Percentiles rank a stretch among this genome's conserved stretches.
These are phyloP conservation scores for Metschnikowia borealis DNA, from an alignment of 805 yeast genomes.

Conservation along the genomic window DNA sequence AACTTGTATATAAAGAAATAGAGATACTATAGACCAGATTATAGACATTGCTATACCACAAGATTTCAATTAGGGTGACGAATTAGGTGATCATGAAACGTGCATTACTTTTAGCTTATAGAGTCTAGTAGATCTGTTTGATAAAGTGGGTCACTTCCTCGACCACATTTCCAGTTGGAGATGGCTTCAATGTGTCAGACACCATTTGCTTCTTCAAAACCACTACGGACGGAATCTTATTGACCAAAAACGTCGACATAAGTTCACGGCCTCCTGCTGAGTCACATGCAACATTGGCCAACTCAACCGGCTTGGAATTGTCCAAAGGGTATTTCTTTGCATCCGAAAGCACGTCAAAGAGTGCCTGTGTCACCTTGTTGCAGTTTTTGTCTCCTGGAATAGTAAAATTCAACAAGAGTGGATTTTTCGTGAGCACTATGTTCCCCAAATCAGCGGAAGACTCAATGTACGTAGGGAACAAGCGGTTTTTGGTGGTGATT, in stretches of 20 bases:
- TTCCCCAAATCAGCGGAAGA: conserved; percentile 58
- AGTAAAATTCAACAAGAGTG: conserved; percentile 70
- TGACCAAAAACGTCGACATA: conserved; percentile 51
- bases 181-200: conserved; percentile 26
- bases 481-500: conserved; percentile 37
- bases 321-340: conserved; percentile 26
- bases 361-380: conserved; percentile 57
- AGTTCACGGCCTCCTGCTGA: conserved; percentile 59
- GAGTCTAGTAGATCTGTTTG: conserved; percentile 17
- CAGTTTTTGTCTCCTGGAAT: conserved; percentile 59
- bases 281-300: conserved; percentile 73
- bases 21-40: background rate
- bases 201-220: conserved; percentile 65
- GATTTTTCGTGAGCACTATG: conserved; percentile 49
- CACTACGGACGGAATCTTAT: conserved; percentile 61
- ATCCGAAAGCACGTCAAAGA: conserved; percentile 40
- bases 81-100: no score
- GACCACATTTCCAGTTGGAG: conserved; percentile 17
- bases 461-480: conserved; percentile 43
- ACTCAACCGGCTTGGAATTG: conserved; percentile 43
- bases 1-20: background rate
- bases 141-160: conserved; percentile 34
- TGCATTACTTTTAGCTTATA: background rate
- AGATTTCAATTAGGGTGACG: no score
- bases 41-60: background rate